Conservation (phyloP, 2,329 filamentous ascomycete species). For the Alternaria triticina region DNA sequence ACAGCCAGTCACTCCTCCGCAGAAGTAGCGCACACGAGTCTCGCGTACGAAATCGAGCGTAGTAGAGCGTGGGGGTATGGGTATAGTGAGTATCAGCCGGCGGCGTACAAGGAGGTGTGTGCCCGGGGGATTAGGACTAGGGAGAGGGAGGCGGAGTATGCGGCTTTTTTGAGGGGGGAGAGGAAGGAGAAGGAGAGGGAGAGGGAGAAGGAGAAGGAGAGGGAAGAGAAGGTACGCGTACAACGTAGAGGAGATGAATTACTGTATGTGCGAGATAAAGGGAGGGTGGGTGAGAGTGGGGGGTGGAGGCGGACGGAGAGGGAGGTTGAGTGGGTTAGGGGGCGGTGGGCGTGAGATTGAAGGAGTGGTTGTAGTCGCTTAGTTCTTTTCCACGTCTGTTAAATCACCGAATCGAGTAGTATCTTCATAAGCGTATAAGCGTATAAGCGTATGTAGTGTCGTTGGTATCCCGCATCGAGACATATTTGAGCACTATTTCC, state of each 20-base stretch:
- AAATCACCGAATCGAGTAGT: too few species aligned
- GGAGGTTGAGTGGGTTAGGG: neutral
- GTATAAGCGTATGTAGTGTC: too few species aligned
- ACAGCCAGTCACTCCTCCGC: neutral
- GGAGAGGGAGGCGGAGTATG: neutral
- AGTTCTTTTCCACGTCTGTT: too few species aligned
- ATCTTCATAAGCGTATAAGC: too few species aligned
- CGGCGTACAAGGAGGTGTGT: too few species aligned
- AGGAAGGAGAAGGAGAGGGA: neutral
- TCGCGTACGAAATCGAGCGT: neutral
- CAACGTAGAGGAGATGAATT: neutral
- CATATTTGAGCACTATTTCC: neutral
- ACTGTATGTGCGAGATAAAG: neutral
- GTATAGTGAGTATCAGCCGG: neutral
- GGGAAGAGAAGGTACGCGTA: neutral
- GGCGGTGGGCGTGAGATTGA: neutral
- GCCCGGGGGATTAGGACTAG: too few species aligned
- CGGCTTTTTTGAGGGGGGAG: neutral
- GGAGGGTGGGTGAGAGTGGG: neutral
- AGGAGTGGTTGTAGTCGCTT: neutral
- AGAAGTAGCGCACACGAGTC: neutral
- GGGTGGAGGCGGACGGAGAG: neutral
- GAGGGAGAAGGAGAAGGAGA: neutral
- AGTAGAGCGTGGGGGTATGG: neutral
- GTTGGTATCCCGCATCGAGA: too few species aligned